Conservation (phyloP, 148 eudicot species). For the Fagopyrum tataricum region DNA sequence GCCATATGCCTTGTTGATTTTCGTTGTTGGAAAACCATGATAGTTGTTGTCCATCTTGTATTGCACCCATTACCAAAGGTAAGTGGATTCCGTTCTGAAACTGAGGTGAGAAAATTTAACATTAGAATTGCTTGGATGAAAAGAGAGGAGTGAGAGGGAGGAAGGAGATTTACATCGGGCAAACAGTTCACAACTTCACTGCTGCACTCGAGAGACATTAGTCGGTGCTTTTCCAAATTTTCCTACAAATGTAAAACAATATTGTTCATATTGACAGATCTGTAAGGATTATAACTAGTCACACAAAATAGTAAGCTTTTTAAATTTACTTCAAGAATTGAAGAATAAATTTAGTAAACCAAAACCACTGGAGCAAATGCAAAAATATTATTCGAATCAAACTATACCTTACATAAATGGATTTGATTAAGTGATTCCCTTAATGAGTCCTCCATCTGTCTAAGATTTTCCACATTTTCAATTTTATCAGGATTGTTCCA, state of each 20-base stretch:
- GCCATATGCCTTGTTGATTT: conserved; percentile 45
- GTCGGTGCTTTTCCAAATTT: conserved; percentile 40
- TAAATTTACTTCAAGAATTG: not conserved
- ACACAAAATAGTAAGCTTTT: not conserved
- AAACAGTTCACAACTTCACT: conserved; percentile 42
- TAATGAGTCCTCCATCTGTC: conserved; percentile 78
- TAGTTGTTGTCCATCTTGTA: conserved; percentile 48
- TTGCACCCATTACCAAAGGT: conserved; percentile 48
- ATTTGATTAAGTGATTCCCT: conserved; percentile 57
- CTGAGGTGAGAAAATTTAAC: conserved; percentile 28
- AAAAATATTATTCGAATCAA: not conserved
- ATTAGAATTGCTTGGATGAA: not conserved
- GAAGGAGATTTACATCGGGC: not conserved
- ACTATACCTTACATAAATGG: conserved; percentile 64
- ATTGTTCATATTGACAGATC: not conserved
- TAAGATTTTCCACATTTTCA: conserved; percentile 66
- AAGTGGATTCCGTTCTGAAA: conserved; percentile 60
- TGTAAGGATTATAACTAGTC: not conserved
- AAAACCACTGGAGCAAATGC: not conserved
- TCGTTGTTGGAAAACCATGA: conserved; percentile 66
- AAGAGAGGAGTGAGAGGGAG: conserved; percentile 14
- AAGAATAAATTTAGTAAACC: not conserved
- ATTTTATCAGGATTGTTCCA: conserved; percentile 86
- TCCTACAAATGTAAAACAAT: conserved; percentile 30
- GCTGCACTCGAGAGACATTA: conserved; percentile 59